phyloP scores from a whole-genome alignment of 805 yeast genomes.

The Metschnikowia gruessii region DNA sequence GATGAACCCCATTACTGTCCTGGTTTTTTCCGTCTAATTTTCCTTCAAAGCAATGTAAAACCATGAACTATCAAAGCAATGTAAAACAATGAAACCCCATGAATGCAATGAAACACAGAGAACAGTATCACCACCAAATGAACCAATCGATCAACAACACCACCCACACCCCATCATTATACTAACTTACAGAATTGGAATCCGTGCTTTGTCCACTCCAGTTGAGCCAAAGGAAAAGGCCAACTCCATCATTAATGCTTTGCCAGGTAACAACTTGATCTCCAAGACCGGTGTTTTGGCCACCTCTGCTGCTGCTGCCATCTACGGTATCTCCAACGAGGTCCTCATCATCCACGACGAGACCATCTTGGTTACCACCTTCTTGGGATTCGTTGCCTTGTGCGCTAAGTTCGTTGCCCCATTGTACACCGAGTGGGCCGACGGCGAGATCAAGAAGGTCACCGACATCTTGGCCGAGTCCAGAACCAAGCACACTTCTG shows the following conservation, averaged over 20 bases:
- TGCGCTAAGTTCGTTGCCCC: constrained; percentile 90
- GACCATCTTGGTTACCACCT: constrained; percentile 78
- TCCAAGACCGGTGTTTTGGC: constrained; percentile 95
- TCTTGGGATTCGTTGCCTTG: constrained; percentile 70
- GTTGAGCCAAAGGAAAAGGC: constrained; percentile 92
- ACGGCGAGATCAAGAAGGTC: constrained; percentile 77
- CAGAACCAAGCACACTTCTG: constrained; percentile 84
- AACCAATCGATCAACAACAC: neutral
- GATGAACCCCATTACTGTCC: no score
- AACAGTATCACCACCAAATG: no score
- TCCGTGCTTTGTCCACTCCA: constrained; percentile 66
- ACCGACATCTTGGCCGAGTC: constrained; percentile 80
- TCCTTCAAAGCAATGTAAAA: no score
- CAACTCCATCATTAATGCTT: constrained; percentile 78
- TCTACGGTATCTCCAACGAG: constrained; percentile 92
- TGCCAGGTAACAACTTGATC: constrained; percentile 86
- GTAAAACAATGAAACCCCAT: no score
- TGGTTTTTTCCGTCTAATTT: no score
- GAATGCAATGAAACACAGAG: no score
- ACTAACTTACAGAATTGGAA: constrained; percentile 50
- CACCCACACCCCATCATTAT: constrained; percentile 14
- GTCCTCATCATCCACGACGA: constrained; percentile 93
- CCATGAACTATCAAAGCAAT: no score
- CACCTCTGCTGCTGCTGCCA: constrained; percentile 89
- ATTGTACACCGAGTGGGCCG: constrained; percentile 91